Evolutionary conservation across 352 stramenopile species (phyloP), one percentile per base, ranked within the genome.

Genomic region (Pythium utonaiense): DNA sequence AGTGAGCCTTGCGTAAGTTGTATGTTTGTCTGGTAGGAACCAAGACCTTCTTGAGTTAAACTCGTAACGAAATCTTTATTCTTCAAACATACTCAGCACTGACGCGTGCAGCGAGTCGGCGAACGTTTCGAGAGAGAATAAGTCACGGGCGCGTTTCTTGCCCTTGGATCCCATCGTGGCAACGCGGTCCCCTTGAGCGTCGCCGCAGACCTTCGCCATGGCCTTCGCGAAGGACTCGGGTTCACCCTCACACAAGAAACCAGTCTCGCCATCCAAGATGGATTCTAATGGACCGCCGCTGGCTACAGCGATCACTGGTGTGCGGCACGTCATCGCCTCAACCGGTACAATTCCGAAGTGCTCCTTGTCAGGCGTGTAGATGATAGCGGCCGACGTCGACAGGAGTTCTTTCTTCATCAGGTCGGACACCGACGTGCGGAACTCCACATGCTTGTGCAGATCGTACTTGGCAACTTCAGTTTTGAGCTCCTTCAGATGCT

Each of bases 271-370:
- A 55, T 99, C 75, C 3, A 92, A 58, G 28, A 99, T 86, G 1
- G 96, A 98, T 78, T 99, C 97, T n/a, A 94, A 79, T 0, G 97
- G 97, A 4, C 97, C 97, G n/a, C 96, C 97, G 45, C 75, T 97
- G 38, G 88, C 88, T 22, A 98, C 89, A 4, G 96, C 96, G 24
- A 99, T 77, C 13, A 99, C 95, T 7, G 96, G 96, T 19, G 93
- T 92, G 21, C 88, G 86, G 9, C 90, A 93, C 61, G 93, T 95
- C 96, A 99, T 99, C n/a, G 93, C 95, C 68, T 99, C 97, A 16
- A 99, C 78, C 0, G 97, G 97, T 2, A 99, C 97, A 63, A 99
- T 99, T n/a, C 97, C 97, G 75, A 99, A 99, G 72, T 99, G 97
- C 73, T 99, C 97, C 33, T 93, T 85, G 55, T 95, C 82, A 10